Evolutionary conservation across 768 basidiomycete genomes (phyloP), one percentile per base, ranked within the genome.

Genomic region (Leccinum rimulosum): DNA sequence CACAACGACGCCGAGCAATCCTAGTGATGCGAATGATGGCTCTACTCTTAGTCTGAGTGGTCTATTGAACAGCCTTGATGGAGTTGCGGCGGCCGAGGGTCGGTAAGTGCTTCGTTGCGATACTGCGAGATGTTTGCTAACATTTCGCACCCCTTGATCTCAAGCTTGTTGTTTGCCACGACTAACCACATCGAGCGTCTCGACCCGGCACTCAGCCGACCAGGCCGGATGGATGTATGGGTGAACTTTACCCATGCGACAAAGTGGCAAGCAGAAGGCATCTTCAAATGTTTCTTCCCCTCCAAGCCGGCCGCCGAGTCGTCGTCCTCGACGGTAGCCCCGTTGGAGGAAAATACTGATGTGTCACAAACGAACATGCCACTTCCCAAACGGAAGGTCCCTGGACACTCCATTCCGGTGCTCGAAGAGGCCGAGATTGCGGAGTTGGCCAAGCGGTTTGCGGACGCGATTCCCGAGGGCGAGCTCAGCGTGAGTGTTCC

Each of bases 271-370:
- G 92, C 92, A 14, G 91, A 93, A 73, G 91, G 90, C 54, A 91
- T 94, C 70, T 94, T 93, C 84, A 92, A 92, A 72, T 92, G 90
- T 73, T 94, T 94, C 85, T 94, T 94, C 87, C 91, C 92, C 3
- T 87, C 73, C 73, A 85, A 76, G 58, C 73, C 64, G 57, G 50
- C 61, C 12, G 35, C 35, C n/a, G 40, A 54, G 6, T 52, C 56
- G 19, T 22, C 61, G 36, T 57, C 68, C 3, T 45, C 43, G 10
- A 40, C 64, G 45, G 62, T 3, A 17, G n/a, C 62, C 40, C 52
- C 58, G 19, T 55, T 62, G 51, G 53, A 57, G n/a, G 73, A 57
- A 50, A 63, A 30, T 49, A 69, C 73, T 47, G 84, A 85, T 64
- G 67, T 82, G 14, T 86, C 86, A 6, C 84, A 87, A 67, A 78